phyloP scores from a whole-genome alignment of 352 stramenopile genomes.

The Phytophthora cactorum region DNA sequence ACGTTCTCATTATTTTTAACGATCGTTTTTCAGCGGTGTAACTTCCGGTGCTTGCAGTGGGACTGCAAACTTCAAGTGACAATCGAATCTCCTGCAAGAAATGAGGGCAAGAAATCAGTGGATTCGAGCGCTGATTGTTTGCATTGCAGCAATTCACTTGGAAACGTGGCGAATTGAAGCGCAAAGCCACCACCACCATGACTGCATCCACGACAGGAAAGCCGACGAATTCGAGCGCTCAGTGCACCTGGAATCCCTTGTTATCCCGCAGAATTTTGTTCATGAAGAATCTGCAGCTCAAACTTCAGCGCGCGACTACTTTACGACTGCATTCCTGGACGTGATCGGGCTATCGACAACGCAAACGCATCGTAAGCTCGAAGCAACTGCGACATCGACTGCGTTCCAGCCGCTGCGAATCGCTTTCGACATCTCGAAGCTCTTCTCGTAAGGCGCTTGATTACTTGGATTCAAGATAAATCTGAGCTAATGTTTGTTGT shows the following conservation, averaged over 20 bases:
- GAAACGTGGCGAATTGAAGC: neutral
- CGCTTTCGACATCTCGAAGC: constrained; percentile 78
- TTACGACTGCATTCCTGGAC: constrained; percentile 52
- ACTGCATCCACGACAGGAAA: constrained; percentile 79
- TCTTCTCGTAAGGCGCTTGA: constrained; percentile 47
- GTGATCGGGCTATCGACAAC: constrained; percentile 38
- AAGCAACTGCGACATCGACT: constrained; percentile 21
- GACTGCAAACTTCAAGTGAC: neutral
- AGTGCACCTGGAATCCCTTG: constrained; percentile 47
- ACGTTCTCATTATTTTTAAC: constrained; percentile 23
- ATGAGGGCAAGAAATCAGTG: constrained; percentile 2
- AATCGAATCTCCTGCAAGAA: neutral
- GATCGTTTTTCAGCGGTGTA: constrained; percentile 27
- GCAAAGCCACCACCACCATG: constrained; percentile 41
- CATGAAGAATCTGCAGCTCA: constrained; percentile 20
- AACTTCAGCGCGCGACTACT: constrained; percentile 17
- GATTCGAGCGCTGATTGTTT: neutral
- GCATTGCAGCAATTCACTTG: constrained; percentile 1
- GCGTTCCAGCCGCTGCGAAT: constrained; percentile 79
- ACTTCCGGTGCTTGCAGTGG: constrained; percentile 11
- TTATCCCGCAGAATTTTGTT: constrained; percentile 37
- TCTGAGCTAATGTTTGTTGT: neutral
- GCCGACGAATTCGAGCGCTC: constrained; percentile 51
- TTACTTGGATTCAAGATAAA: constrained; percentile 3
- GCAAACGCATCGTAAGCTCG: constrained; percentile 38